Evolutionary conservation across 345 rosid genomes (phyloP), one percentile per base, ranked within the genome.

Genomic region (Linum tenue): DNA sequence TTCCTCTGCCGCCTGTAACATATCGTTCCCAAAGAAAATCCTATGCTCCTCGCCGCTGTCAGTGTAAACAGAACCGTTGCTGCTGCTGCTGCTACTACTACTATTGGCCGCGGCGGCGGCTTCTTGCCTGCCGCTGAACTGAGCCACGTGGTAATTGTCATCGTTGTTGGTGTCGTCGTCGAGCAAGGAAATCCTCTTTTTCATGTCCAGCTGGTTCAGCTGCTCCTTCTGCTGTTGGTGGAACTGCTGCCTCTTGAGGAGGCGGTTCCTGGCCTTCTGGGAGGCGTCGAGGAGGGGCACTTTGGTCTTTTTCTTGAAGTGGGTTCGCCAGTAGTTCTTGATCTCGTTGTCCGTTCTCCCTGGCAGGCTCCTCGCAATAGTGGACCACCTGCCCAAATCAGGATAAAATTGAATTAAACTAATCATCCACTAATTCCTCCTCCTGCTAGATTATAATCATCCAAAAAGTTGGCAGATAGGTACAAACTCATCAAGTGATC

Each of bases 341-440:
- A 91, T 91, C 61, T 88, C 97, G 55, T 91, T 91, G 67, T 91
- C 97, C 22, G 97, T 91, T 75, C 96, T 82, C 64, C 97, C 97
- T 0, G 97, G 97, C 79, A 91, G 80, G 73, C 94, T 91, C 69
- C 97, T 78, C 4, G 97, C 96, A 64, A 91, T 91, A 10, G 97
- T 88, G 4, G 97, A 88, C 97, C 97, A 91, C 72, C 97, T 91
- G 78, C 55, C 59, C 9, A 17, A 63, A 42, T 60, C 55, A 41
- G 1, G 4, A 57, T 5, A 22, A 50, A 38, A 0, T 37, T 1
- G 35, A 5, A 50, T n/a, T 11, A 35, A 16, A 62, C 8, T 3
- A 38, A 3, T 12, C 9, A n/a, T n/a, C n/a, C n/a, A n/a, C n/a
- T n/a, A n/a, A n/a, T n/a, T n/a, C n/a, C n/a, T n/a, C n/a, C n/a